phyloP scores from a whole-genome alignment of 441 rosid genomes.

The Aleurites moluccanus region DNA sequence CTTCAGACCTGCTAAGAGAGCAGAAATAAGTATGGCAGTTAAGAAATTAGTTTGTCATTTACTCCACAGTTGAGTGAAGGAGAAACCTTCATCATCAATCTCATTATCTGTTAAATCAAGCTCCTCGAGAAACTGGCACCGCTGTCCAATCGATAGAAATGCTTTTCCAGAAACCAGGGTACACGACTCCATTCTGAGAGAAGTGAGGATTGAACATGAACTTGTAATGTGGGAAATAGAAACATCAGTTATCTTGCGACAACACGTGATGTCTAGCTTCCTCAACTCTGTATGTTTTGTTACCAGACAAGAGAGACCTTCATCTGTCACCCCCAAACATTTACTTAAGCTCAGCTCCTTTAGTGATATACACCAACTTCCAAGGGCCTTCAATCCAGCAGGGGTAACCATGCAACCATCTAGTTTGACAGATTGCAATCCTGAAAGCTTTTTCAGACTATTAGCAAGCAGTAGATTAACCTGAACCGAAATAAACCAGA shows the following conservation, averaged over 20 bases:
- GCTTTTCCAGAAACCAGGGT: constrained; percentile 73
- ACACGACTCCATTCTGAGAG: constrained; percentile 90
- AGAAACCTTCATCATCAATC: constrained; percentile 82
- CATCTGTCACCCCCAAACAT: constrained; percentile 78
- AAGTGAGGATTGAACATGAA: constrained; percentile 60
- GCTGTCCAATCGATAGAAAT: constrained; percentile 70
- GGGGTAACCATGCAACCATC: constrained; percentile 69
- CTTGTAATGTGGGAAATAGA: constrained; percentile 61
- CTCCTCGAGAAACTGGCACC: constrained; percentile 72
- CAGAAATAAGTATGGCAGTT: constrained; percentile 3
- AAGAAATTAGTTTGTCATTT: not conserved
- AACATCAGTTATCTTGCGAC: constrained; percentile 73
- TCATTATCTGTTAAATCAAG: constrained; percentile 94
- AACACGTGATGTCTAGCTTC: constrained; percentile 87
- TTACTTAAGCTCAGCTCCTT: constrained; percentile 81
- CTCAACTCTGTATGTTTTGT: constrained; percentile 58
- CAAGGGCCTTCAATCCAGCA: constrained; percentile 73
- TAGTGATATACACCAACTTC: constrained; percentile 52
- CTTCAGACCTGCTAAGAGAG: constrained; percentile 61
- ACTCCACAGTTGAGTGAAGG: constrained; percentile 14
- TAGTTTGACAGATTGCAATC: constrained; percentile 66
- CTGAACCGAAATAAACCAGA: constrained; percentile 40
- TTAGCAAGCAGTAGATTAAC: constrained; percentile 63
- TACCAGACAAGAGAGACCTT: constrained; percentile 65
- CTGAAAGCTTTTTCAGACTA: constrained; percentile 58